phyloP scores from a whole-genome alignment of 768 basidiomycete species.

The Tricholoma saponaceum region DNA sequence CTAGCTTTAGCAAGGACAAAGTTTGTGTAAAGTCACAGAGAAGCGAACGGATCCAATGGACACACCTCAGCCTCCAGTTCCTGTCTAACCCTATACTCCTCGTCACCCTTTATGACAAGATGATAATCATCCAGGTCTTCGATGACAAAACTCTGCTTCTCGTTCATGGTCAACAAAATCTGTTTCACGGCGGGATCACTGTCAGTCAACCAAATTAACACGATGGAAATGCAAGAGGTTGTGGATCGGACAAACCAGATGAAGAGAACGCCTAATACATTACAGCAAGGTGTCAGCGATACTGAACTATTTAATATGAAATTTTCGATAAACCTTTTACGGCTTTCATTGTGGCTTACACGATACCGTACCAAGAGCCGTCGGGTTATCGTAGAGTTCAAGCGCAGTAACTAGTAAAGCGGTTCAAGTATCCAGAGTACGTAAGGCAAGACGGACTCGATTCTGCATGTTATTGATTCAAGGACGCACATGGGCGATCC shows the following conservation, averaged over 20 bases:
- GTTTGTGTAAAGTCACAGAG: too few relatives aligned
- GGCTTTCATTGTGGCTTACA: slow-evolving; percentile 44
- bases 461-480: background rate
- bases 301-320: background rate
- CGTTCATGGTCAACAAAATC: slow-evolving; percentile 79
- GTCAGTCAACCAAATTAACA: background rate
- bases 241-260: slow-evolving; percentile 47
- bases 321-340: slow-evolving; percentile 47
- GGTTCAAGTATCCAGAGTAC: too few relatives aligned
- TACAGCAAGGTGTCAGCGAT: background rate
- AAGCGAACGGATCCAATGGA: slow-evolving; percentile 6
- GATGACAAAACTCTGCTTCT: slow-evolving; percentile 76
- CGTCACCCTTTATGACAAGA: slow-evolving; percentile 78
- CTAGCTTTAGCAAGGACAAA: slow-evolving; percentile 45
- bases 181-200: slow-evolving; percentile 91
- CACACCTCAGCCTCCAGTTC: slow-evolving; percentile 76
- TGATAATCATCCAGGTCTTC: slow-evolving; percentile 85
- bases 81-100: slow-evolving; percentile 66
- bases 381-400: too few relatives aligned
- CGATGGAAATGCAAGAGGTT: background rate
- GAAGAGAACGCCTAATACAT: slow-evolving; percentile 67
- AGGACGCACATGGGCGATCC: background rate
- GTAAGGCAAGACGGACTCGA: background rate
- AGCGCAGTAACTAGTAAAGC: too few relatives aligned
- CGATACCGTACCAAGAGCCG: too few relatives aligned